Evolutionary conservation across 441 rosid genomes (phyloP).

Genomic region (Euphorbia corollata): DNA sequence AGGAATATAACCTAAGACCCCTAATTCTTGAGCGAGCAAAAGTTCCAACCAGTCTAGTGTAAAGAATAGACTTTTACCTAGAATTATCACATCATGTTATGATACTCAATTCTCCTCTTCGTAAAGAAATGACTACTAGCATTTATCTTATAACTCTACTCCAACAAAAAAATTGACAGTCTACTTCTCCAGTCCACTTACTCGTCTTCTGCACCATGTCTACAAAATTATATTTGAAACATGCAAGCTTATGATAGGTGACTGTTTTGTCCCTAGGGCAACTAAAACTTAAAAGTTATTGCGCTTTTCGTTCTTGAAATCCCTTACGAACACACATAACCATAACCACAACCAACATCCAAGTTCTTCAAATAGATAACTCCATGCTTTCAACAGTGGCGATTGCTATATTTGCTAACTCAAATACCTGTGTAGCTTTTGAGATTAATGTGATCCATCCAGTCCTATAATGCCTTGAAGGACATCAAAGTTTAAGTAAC

Average conservation of each 20-base stretch:
- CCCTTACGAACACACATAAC: background rate
- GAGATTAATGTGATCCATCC: background rate
- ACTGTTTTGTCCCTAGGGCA: background rate
- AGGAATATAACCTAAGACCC: background rate
- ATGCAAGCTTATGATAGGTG: background rate
- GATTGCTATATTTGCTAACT: background rate
- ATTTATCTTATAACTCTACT: background rate
- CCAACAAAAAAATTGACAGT: background rate
- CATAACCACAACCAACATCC: background rate
- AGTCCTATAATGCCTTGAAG: background rate
- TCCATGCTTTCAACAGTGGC: background rate
- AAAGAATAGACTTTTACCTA: background rate
- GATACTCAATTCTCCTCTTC: background rate
- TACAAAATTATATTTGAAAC: background rate
- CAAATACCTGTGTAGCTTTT: slow-evolving; percentile 2
- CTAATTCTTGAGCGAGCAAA: background rate
- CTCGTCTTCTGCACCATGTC: slow-evolving; percentile 2
- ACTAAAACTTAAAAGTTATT: slow-evolving; percentile 2
- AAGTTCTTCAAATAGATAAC: background rate
- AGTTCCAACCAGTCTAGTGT: no score
- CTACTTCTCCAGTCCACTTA: slow-evolving; percentile 4
- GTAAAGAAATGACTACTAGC: background rate
- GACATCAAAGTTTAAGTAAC: background rate
- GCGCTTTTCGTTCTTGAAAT: slow-evolving; percentile 5
- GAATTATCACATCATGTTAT: background rate